A percentile compares a stretch with the other conserved stretches of the same genome.
Conservation (phyloP, 768 basidiomycete genomes). For the Auriscalpium microsporum region DNA sequence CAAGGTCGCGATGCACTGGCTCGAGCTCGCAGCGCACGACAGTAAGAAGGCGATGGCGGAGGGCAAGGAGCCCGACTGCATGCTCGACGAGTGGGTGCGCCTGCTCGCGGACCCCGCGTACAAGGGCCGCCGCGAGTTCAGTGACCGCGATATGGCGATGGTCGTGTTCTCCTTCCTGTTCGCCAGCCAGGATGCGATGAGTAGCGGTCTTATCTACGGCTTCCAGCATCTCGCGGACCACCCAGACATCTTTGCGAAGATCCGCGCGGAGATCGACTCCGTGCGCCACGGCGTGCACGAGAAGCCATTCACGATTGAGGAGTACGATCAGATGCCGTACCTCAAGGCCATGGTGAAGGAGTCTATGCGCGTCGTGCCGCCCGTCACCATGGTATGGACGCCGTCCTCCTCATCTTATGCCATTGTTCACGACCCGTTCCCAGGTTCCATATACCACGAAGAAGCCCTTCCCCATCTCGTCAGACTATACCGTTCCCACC, state of each 20-base stretch:
- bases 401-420: conserved; percentile 7
- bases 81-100: conserved; percentile 89
- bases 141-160: conserved; percentile 93
- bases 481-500: conserved; percentile 87
- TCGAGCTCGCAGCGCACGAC: conserved; percentile 67
- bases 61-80: conserved; percentile 75
- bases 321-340: conserved; percentile 90
- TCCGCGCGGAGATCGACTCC: conserved; percentile 83
- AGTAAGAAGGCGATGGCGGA: conserved; percentile 78
- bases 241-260: conserved; percentile 80
- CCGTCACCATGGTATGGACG: conserved; percentile 80
- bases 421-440: not conserved
- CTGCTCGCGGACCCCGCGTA: conserved; percentile 53
- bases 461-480: conserved; percentile 85
- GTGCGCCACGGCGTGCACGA: conserved; percentile 74
- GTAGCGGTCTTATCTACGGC: conserved; percentile 87
- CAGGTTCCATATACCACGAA: conserved; percentile 90
- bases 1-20: conserved; percentile 74
- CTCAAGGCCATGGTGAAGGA: conserved; percentile 90
- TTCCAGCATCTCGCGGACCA: conserved; percentile 96
- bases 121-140: conserved; percentile 82
- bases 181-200: conserved; percentile 97
- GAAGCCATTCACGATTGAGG: conserved; percentile 73
- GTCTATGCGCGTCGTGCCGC: conserved; percentile 83
- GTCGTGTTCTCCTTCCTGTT: conserved; percentile 96